A percentile compares a stretch with the other conserved stretches of the same genome.
These are phyloP conservation scores for Stemphylium vesicarium DNA, from an alignment of 2,329 filamentous ascomycete species.

Conservation along the genomic window DNA sequence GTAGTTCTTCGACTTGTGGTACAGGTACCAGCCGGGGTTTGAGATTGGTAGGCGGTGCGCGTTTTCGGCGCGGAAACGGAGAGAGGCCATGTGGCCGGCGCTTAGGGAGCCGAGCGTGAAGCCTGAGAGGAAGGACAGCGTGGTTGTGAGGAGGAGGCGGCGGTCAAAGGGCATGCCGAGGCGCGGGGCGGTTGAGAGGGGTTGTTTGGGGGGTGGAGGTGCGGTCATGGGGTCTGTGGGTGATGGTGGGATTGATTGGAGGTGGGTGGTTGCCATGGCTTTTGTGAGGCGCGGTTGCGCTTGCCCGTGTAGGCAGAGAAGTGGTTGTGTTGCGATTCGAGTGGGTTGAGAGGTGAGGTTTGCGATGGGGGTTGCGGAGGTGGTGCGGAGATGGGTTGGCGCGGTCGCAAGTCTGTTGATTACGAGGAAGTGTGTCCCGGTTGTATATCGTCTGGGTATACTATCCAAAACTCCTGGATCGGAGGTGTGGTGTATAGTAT, in stretches of 20 bases:
- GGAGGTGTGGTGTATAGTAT: too few relatives aligned
- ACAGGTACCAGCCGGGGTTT: conserved; percentile 93
- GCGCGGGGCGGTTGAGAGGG: conserved; percentile 38
- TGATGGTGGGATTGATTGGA: neutral
- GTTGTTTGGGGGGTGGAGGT: neutral
- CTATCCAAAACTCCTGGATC: neutral
- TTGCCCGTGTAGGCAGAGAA: neutral
- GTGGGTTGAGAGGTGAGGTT: conserved; percentile 3
- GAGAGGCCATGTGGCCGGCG: conserved; percentile 74
- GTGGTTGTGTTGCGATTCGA: neutral
- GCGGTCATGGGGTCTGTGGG: neutral
- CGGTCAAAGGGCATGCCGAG: conserved; percentile 68
- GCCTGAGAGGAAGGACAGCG: conserved; percentile 71
- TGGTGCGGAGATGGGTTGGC: conserved; percentile 15
- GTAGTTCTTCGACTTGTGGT: conserved; percentile 98
- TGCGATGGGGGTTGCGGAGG: conserved; percentile 22
- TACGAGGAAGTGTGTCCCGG: too few relatives aligned
- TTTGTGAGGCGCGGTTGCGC: neutral
- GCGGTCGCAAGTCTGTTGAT: neutral
- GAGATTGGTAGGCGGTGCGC: conserved; percentile 88
- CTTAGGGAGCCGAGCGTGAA: conserved; percentile 73
- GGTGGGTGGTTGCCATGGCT: conserved; percentile 7
- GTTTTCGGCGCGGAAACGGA: conserved; percentile 94
- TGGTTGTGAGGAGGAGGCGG: conserved; percentile 70
- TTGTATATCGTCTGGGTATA: too few relatives aligned